Evolutionary conservation across 2,329 filamentous ascomycete genomes (phyloP).

Genomic region (Paraconiothyrium brasiliense): DNA sequence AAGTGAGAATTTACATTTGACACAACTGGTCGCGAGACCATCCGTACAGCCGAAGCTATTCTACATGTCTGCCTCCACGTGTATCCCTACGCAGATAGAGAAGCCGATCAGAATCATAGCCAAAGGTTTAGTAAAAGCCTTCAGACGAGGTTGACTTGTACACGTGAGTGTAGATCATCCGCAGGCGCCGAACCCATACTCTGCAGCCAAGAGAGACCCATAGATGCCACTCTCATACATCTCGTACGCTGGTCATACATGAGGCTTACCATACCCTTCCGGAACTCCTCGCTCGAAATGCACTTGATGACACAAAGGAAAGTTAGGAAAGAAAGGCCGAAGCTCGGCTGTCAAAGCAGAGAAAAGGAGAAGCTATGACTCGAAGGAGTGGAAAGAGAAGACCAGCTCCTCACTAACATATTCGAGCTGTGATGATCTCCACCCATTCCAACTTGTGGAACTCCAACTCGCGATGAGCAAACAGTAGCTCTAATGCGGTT

Average conservation of each 20-base stretch:
- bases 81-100: slow-evolving; percentile 5
- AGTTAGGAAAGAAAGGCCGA: slow-evolving; percentile 3
- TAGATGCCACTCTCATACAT: slow-evolving; percentile 7
- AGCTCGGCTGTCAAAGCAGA: background rate
- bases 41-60: background rate
- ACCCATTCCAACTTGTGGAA: slow-evolving; percentile 16
- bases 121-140: background rate
- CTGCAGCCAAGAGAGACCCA: background rate
- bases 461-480: slow-evolving; percentile 16
- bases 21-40: slow-evolving; percentile 8
- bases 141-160: slow-evolving; percentile 3
- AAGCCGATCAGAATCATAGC: background rate
- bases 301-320: slow-evolving; percentile 3
- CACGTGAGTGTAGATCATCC: slow-evolving; percentile 12
- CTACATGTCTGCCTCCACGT: slow-evolving; percentile 4
- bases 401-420: slow-evolving; percentile 29
- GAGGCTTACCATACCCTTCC: slow-evolving; percentile 9
- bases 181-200: slow-evolving; percentile 12
- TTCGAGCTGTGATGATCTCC: slow-evolving; percentile 17
- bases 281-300: slow-evolving; percentile 21
- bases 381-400: slow-evolving; percentile 9
- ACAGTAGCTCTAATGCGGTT: slow-evolving; percentile 15
- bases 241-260: slow-evolving; percentile 4
- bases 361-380: background rate
- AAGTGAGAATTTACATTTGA: background rate